Conservation (phyloP, 345 rosid species). For the Turnera subulata region DNA sequence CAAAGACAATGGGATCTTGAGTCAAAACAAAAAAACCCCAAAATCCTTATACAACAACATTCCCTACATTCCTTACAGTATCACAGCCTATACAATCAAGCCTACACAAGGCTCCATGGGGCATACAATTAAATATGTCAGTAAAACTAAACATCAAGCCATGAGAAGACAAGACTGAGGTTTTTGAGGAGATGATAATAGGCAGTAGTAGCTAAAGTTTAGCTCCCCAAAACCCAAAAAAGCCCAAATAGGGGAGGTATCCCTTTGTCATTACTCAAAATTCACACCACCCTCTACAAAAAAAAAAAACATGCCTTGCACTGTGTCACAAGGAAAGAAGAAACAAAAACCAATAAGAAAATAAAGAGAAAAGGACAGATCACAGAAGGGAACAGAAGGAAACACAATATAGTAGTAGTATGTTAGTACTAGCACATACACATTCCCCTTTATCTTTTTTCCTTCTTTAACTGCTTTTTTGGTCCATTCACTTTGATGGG, state of each 20-base stretch:
- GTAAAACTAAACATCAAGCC: neutral
- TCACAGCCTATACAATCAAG: neutral
- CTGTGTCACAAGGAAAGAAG: constrained; percentile 20
- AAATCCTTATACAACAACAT: neutral
- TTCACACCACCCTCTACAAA: neutral
- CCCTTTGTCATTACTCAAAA: constrained; percentile 8
- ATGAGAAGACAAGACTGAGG: neutral
- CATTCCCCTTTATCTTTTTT: constrained; percentile 33
- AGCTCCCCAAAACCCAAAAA: neutral
- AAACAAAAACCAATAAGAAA: neutral
- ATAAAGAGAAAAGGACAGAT: neutral
- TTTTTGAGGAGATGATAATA: neutral
- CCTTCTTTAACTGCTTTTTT: constrained; percentile 32
- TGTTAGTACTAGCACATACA: constrained; percentile 7
- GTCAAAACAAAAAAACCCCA: constrained; percentile 9
- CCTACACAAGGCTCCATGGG: constrained; percentile 10
- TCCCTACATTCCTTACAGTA: neutral
- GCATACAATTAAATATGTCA: neutral
- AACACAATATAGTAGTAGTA: constrained; percentile 13
- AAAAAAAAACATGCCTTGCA: constrained; percentile 1
- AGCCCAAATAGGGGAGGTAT: neutral
- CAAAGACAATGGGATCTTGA: constrained; percentile 19
- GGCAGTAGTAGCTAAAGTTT: neutral
- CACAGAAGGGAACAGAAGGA: constrained; percentile 5
- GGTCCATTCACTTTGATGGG: constrained; percentile 25